Evolutionary conservation across 2,329 filamentous ascomycete species (phyloP).

Genomic region (Biscogniauxia sp.): DNA sequence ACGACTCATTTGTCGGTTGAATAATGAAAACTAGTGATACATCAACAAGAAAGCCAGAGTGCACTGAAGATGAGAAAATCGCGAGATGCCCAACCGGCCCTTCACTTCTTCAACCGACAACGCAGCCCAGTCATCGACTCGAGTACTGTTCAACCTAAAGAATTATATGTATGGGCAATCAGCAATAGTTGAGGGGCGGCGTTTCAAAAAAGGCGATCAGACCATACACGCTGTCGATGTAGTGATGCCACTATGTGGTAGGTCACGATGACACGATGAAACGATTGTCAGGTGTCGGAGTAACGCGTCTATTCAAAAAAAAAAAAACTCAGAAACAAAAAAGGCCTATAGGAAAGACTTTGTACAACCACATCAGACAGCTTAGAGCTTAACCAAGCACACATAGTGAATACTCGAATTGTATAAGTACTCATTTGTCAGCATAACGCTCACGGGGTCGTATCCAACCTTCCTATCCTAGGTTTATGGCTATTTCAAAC

Average conservation of each 20-base stretch:
- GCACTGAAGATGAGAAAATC: background rate
- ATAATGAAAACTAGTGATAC: background rate
- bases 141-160: background rate
- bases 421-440: constrained; percentile 23
- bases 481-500: background rate
- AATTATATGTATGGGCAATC: background rate
- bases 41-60: background rate
- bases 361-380: constrained; percentile 20
- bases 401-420: constrained; percentile 16
- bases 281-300: constrained; percentile 12
- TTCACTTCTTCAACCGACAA: background rate
- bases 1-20: background rate
- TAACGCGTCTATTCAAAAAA: constrained; percentile 1
- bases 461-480: background rate
- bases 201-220: background rate
- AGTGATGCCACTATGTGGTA: constrained; percentile 2
- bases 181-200: background rate
- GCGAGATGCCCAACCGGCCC: background rate
- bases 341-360: background rate
- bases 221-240: background rate
- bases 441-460: background rate
- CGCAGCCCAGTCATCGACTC: background rate
- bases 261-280: constrained; percentile 16
- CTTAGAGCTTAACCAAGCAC: constrained; percentile 5
- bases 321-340: too few species aligned